Percentiles rank a stretch among this genome's conserved stretches.
phyloP scores from a whole-genome alignment of 73 alveolate species.

The Effrenium voratum region DNA sequence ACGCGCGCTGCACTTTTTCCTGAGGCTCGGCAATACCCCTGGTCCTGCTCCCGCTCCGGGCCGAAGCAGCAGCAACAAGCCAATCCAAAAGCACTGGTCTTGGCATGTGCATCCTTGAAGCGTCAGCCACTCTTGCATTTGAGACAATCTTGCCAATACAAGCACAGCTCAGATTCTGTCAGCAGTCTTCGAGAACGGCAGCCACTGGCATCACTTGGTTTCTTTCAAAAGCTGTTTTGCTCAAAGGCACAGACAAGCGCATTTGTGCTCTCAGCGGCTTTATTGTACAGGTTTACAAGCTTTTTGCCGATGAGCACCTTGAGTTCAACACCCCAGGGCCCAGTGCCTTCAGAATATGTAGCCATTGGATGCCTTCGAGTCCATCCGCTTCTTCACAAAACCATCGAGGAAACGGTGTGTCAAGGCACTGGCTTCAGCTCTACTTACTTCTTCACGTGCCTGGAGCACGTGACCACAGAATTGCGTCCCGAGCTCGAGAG shows the following conservation, averaged over 20 bases:
- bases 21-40: constrained; percentile 77
- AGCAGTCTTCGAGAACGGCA: too few species aligned
- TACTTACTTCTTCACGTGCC: constrained; percentile 71
- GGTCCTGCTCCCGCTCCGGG: constrained; percentile 49
- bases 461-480: constrained; percentile 35
- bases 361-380: constrained; percentile 31
- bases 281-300: too few species aligned
- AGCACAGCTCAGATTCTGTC: too few species aligned
- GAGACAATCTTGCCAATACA: too few species aligned
- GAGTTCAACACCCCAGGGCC: constrained; percentile 73
- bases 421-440: constrained; percentile 87
- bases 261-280: too few species aligned
- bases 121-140: too few species aligned
- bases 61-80: constrained; percentile 89
- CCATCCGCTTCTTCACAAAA: constrained; percentile 37
- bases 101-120: too few species aligned
- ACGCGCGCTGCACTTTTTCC: too few species aligned
- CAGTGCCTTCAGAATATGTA: constrained; percentile 56
- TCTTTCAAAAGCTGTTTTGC: too few species aligned
- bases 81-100: constrained; percentile 35
- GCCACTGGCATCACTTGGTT: too few species aligned
- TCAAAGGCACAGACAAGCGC: too few species aligned
- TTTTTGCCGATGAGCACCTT: constrained; percentile 35
- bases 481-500: constrained; percentile 65
- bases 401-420: constrained; percentile 52